Base-by-base conservation (phyloP, 2,329 filamentous ascomycete genomes). In the Botrytis paeoniae region DNA sequence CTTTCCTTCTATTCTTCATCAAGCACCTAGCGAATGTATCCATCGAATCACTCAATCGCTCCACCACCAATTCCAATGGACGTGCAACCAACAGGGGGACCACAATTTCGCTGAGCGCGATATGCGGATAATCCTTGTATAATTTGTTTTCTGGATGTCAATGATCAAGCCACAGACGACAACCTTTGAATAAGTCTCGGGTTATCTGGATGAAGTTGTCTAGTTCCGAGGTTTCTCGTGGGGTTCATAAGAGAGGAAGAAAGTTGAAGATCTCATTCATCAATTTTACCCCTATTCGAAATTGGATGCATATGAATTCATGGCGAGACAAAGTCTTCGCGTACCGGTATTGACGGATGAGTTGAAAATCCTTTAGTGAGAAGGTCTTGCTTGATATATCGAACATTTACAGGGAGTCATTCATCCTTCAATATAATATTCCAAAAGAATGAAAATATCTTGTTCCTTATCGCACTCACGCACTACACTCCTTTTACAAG, bases 91-190 rank as follows among this genome's bases (percentile, higher is more conserved):
- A 66, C 32, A 48, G 43, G 63, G 43, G 63, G 43, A 51, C 32
- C 12, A 12, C 43, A 66, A 66, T 66, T 66, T 66, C 43, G 18
- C 43, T 51, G 45, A 37, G 63, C 63, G 63, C 63, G 63, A 51
- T 66, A 66, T 66, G 43, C 63, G 63, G 43, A 16, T 39, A 18
- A 66, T 37, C 63, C 63, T 51, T 51, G 63, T 29, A 37, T 5
- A 12, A 37, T 66, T 35, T 66, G 37, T 66, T 37, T 37, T 51
- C 63, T 51, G 48, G 45, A 51, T 51, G 43, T 51, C 43, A 29
- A 37, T 39, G 43, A 66, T 66, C 43, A 51, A 66, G 63, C 63
- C 63, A 66, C 43, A 65, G 63, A n/a, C 29, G 29, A 48, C 63
- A 51, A 39, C 22, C 29, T 66, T 18, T n/a, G 12, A 51, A 39